A percentile compares a stretch with the other conserved stretches of the same genome.
Evolutionary conservation across 768 basidiomycete species (phyloP).

Genomic region (Lentinula sp.): DNA sequence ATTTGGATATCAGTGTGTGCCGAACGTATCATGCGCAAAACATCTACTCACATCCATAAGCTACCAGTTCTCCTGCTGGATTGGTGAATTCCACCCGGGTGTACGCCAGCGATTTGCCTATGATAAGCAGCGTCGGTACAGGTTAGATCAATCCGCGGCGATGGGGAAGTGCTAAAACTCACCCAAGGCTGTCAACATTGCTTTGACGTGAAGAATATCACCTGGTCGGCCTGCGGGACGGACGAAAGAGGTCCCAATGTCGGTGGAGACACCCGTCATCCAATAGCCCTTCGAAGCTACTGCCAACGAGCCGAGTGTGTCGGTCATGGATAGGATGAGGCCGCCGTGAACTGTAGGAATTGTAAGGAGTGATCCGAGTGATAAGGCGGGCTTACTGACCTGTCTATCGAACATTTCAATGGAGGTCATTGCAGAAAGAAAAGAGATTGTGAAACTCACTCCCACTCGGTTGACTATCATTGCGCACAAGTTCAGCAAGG

Average conservation of each 20-base stretch:
- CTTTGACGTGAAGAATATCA: constrained; percentile 59
- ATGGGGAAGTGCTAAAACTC: constrained; percentile 4
- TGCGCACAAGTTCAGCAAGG: constrained; percentile 5
- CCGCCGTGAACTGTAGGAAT: constrained; percentile 62
- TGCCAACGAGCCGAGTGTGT: constrained; percentile 81
- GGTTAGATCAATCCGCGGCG: neutral
- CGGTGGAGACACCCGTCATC: constrained; percentile 86
- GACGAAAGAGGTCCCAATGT: constrained; percentile 74
- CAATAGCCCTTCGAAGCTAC: constrained; percentile 76
- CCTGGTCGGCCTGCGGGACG: constrained; percentile 70
- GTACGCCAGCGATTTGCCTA: constrained; percentile 76
- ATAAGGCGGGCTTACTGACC: neutral
- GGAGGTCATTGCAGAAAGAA: neutral
- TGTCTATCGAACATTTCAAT: neutral
- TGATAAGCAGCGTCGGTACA: neutral
- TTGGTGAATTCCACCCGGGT: constrained; percentile 74
- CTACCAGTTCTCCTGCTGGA: constrained; percentile 60
- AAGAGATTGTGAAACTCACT: constrained; percentile 32
- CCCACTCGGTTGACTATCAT: constrained; percentile 73
- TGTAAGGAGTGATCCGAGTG: constrained; percentile 22
- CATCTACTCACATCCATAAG: constrained; percentile 65
- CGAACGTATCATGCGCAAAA: neutral
- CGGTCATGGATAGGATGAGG: constrained; percentile 74
- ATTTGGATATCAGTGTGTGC: neutral
- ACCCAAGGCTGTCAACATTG: constrained; percentile 69